These are phyloP conservation scores for Aegilops bicornis DNA, from an alignment of 176 grass and related monocot genomes.

Conservation along the genomic window DNA sequence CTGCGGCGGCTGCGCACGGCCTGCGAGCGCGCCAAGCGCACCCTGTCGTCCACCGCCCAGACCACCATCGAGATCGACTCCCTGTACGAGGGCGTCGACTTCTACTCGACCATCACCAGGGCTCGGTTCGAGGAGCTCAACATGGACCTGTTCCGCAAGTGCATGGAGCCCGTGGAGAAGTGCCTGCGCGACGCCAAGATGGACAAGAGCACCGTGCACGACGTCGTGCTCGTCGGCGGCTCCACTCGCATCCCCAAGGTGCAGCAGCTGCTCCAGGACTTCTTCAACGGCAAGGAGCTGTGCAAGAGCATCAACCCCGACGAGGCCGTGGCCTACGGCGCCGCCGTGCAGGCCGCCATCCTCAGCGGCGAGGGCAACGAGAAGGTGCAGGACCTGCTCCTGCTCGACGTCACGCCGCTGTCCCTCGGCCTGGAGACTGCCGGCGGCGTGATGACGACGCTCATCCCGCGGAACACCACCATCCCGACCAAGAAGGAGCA, in stretches of 20 bases:
- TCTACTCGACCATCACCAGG: slow-evolving; percentile 84
- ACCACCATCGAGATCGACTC: slow-evolving; percentile 97
- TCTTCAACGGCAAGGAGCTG: slow-evolving; percentile 89
- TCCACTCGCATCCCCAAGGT: slow-evolving; percentile 81
- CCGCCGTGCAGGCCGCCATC: slow-evolving; percentile 89
- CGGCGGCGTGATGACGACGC: slow-evolving; percentile 71
- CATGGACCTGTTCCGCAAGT: slow-evolving; percentile 95
- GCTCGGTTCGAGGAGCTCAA: slow-evolving; percentile 93
- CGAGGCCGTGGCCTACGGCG: slow-evolving; percentile 85
- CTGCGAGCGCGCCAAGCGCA: slow-evolving; percentile 90
- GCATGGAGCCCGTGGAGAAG: slow-evolving; percentile 97
- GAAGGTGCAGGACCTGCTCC: slow-evolving; percentile 79
- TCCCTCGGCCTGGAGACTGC: slow-evolving; percentile 81
- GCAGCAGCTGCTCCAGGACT: slow-evolving; percentile 81
- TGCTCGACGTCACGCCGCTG: slow-evolving; percentile 80
- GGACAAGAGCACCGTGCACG: slow-evolving; percentile 87
- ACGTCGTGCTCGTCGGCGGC: slow-evolving; percentile 81
- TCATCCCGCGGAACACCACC: slow-evolving; percentile 85
- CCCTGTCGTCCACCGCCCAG: slow-evolving; percentile 83
- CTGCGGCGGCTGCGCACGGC: slow-evolving; percentile 71
- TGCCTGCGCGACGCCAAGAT: slow-evolving; percentile 86
- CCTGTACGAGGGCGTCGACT: slow-evolving; percentile 77
- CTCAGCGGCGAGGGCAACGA: slow-evolving; percentile 82
- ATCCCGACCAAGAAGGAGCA: slow-evolving; percentile 90
- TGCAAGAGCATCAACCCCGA: slow-evolving; percentile 99